A percentile compares a stretch with the other conserved stretches of the same genome.
Evolutionary conservation across 1,284 basidiomycete genomes (phyloP).

Genomic region (Nidula niveotomentosa): DNA sequence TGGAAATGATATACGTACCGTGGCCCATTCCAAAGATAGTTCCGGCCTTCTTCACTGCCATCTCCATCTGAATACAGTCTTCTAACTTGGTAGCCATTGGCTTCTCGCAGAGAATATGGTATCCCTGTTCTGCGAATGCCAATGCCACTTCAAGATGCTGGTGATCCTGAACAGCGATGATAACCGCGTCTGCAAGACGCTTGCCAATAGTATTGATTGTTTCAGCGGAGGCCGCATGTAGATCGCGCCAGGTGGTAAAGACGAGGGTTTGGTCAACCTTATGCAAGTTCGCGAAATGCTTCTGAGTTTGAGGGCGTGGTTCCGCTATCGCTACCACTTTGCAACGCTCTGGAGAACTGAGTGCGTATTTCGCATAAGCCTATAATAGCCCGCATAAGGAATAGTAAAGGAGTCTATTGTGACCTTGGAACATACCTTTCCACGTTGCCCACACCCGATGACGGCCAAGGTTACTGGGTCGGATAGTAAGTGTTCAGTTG

Average conservation of each 20-base stretch:
- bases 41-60: constrained; percentile 62
- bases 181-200: constrained; percentile 77
- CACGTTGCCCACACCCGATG: constrained; percentile 82
- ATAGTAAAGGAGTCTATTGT: background rate
- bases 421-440: constrained; percentile 44
- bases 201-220: constrained; percentile 59
- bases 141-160: constrained; percentile 74
- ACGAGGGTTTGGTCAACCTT: constrained; percentile 62
- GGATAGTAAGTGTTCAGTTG: constrained; percentile 5
- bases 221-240: constrained; percentile 67
- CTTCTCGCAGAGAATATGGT: constrained; percentile 88
- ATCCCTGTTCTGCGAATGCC: constrained; percentile 78
- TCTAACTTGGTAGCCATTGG: constrained; percentile 79
- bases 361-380: constrained; percentile 69
- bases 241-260: constrained; percentile 72
- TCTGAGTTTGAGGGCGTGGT: constrained; percentile 67
- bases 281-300: constrained; percentile 54
- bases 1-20: constrained; percentile 41
- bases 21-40: constrained; percentile 86
- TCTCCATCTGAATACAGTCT: constrained; percentile 77
- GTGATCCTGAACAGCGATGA: constrained; percentile 77
- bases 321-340: constrained; percentile 84
- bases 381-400: constrained; percentile 22
- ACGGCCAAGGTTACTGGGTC: constrained; percentile 49
- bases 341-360: constrained; percentile 58